Conservation (phyloP, 441 rosid species). For the Mallotus japonicus region DNA sequence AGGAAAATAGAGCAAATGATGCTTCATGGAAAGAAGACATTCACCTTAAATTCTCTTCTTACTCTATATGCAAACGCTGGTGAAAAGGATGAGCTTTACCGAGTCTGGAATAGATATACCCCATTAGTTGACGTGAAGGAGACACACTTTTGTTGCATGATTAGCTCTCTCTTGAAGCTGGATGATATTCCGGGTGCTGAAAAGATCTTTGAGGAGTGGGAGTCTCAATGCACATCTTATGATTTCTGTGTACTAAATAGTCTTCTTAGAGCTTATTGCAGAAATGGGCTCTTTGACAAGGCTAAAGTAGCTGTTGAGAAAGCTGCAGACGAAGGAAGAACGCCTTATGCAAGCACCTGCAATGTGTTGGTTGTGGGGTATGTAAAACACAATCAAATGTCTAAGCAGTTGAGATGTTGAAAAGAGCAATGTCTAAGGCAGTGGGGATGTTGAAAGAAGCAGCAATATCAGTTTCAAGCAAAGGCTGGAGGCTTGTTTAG, state of each 20-base stretch:
- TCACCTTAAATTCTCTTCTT: constrained; percentile 24
- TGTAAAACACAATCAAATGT: constrained; percentile 32
- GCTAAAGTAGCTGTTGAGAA: constrained; percentile 37
- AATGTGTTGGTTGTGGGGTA: constrained; percentile 33
- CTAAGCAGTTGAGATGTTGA: constrained; percentile 40
- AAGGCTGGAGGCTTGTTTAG: constrained; percentile 33
- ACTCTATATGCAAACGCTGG: constrained; percentile 21
- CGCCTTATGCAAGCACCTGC: constrained; percentile 33
- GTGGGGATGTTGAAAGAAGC: constrained; percentile 36
- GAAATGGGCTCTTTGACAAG: constrained; percentile 27
- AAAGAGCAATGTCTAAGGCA: constrained; percentile 35
- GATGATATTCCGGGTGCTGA: constrained; percentile 38
- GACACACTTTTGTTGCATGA: constrained; percentile 14
- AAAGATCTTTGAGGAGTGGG: constrained; percentile 38
- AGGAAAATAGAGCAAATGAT: constrained; percentile 32
- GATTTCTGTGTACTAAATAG: constrained; percentile 26
- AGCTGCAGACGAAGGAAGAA: constrained; percentile 25
- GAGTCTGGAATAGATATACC: constrained; percentile 36
- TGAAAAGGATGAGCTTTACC: constrained; percentile 30
- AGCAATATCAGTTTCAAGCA: constrained; percentile 19
- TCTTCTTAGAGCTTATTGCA: constrained; percentile 26
- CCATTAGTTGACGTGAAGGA: not conserved
- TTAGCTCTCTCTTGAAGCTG: constrained; percentile 21
- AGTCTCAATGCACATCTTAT: constrained; percentile 19
- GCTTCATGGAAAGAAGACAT: not conserved